Evolutionary conservation across 768 basidiomycete genomes (phyloP), one percentile per base, ranked within the genome.

Genomic region (Xerocomus potaroensis): DNA sequence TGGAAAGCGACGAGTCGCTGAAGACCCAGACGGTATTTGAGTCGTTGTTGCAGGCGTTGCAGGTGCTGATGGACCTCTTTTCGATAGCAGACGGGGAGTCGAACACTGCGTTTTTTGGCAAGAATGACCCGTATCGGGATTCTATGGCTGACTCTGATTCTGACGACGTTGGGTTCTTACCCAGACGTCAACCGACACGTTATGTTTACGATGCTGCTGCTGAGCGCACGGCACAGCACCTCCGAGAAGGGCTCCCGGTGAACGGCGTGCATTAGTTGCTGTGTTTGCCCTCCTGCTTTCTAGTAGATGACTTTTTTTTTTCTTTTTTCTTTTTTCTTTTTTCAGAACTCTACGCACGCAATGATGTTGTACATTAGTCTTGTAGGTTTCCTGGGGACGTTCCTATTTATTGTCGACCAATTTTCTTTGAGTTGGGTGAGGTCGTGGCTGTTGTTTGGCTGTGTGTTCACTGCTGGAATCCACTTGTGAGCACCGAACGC

Each of bases 121-220:
- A 55, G 9, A 69, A 69, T 30, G 61, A 68, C 27, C 43, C 60
- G 55, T 46, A 52, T 65, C 47, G 71, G 58, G 62, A 64, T 60
- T 43, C 64, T 54, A 42, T 47, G 5, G 45, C 63, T 11, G 77
- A 81, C 34, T 77, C 75, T 22, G 81, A 82, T 39, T 72, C 72
- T 9, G 80, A 80, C 19, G 76, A 78, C 15, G 36, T 40, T 31
- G 48, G 55, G 47, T 14, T 68, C 64, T 57, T 64, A 64, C 31
- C 62, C 23, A 58, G 57, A 51, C 77, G 75, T 39, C 74, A 67
- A 16, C 78, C 80, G 3, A 73, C 80, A 21, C 77, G 77, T 12
- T 93, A 85, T 66, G 90, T 87, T n/a, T 96, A 96, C 63, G 92
- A 96, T 61, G 92, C 92, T 0, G 90, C 84, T 5, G 90, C 90